Conservation (phyloP, 78 protist genomes). For the Dictyostelium purpureum region DNA sequence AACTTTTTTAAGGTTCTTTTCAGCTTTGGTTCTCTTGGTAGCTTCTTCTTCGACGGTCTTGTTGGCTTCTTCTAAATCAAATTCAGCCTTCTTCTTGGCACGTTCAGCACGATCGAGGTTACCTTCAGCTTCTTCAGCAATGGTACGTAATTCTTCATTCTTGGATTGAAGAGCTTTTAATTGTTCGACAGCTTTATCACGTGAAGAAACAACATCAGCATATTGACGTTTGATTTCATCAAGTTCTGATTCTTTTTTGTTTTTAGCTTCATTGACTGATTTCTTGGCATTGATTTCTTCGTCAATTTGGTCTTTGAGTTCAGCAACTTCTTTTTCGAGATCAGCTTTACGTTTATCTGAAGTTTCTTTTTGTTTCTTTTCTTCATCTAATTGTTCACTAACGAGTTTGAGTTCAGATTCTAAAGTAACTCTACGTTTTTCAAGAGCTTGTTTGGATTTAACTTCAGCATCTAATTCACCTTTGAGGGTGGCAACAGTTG, state of each 20-base stretch:
- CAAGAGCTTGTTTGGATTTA: slow-evolving; percentile 70
- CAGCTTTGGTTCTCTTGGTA: slow-evolving; percentile 42
- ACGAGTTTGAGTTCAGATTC: slow-evolving; percentile 52
- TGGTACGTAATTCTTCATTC: slow-evolving; percentile 43
- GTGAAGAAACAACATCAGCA: slow-evolving; percentile 66
- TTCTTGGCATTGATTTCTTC: slow-evolving; percentile 64
- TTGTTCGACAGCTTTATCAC: slow-evolving; percentile 71
- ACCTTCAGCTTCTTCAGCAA: slow-evolving; percentile 76
- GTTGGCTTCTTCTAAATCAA: slow-evolving; percentile 70
- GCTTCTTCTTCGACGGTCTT: slow-evolving; percentile 61
- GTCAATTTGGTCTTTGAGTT: slow-evolving; percentile 51
- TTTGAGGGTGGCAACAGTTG: slow-evolving; percentile 20
- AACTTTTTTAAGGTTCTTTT: slow-evolving; percentile 62
- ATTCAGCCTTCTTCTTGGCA: slow-evolving; percentile 70
- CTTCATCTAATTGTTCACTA: slow-evolving; percentile 64
- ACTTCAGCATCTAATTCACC: slow-evolving; percentile 64
- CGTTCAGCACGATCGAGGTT: slow-evolving; percentile 75
- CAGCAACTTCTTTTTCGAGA: slow-evolving; percentile 71
- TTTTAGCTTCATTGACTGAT: slow-evolving; percentile 27
- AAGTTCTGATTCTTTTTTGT: slow-evolving; percentile 71
- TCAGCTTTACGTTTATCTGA: slow-evolving; percentile 43
- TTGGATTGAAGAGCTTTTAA: slow-evolving; percentile 72
- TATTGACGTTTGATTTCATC: slow-evolving; percentile 77
- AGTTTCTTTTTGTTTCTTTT: slow-evolving; percentile 65
- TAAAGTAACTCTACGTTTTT: slow-evolving; percentile 25